phyloP scores from a whole-genome alignment of 2,329 filamentous ascomycete species.

The Scopulariopsis brevicaulis region DNA sequence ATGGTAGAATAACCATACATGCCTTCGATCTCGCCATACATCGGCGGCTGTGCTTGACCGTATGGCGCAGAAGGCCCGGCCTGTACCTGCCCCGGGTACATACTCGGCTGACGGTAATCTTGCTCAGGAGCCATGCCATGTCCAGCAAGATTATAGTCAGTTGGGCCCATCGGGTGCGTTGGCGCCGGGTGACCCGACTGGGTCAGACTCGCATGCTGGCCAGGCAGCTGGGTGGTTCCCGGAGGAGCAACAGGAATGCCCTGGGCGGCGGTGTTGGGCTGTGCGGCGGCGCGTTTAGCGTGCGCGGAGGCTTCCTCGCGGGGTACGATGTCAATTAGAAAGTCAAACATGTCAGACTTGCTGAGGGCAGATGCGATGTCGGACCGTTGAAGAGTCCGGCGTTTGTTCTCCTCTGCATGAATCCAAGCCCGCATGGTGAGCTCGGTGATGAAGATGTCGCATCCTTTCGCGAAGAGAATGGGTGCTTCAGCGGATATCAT shows the following conservation, averaged over 20 bases:
- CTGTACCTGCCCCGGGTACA: constrained; percentile 75
- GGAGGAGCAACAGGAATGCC: constrained; percentile 21
- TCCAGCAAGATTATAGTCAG: constrained; percentile 49
- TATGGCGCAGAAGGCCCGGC: constrained; percentile 60
- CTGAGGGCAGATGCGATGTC: constrained; percentile 93
- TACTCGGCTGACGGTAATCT: constrained; percentile 69
- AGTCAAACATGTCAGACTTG: constrained; percentile 99
- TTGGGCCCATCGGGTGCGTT: constrained; percentile 45
- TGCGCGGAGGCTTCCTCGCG: constrained; percentile 84
- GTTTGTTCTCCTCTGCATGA: constrained; percentile 97
- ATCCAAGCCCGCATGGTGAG: constrained; percentile 99
- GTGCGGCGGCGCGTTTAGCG: constrained; percentile 60
- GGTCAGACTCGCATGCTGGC: constrained; percentile 35
- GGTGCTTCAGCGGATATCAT: constrained; percentile 99
- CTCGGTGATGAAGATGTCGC: constrained; percentile 98
- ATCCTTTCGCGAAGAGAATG: constrained; percentile 95
- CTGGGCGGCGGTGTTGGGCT: constrained; percentile 28
- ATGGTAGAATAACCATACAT: constrained; percentile 81
- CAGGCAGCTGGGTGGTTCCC: constrained; percentile 16
- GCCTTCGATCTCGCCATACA: constrained; percentile 71
- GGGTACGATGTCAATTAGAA: constrained; percentile 96
- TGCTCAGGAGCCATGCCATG: constrained; percentile 57
- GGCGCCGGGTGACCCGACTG: constrained; percentile 39
- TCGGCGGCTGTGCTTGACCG: constrained; percentile 64
- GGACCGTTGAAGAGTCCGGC: constrained; percentile 84